Percentiles rank a stretch among this genome's conserved stretches.
Evolutionary conservation across 371 early-diverging fungal species (phyloP).

Genomic region (Mortierella sp.): DNA sequence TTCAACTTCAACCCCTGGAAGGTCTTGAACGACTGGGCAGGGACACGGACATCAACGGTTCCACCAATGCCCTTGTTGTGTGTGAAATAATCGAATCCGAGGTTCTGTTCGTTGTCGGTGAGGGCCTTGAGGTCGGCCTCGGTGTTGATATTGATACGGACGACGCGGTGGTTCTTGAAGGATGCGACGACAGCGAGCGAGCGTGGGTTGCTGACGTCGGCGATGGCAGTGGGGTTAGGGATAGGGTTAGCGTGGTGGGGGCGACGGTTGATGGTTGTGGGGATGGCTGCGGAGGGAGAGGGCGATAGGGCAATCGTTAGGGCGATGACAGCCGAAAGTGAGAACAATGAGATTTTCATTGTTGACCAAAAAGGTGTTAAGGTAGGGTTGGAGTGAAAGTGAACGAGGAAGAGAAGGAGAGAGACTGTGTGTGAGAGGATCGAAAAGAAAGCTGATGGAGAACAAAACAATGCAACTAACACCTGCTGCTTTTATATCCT

Average conservation of each 20-base stretch:
- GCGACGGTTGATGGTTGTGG: conserved; percentile 10
- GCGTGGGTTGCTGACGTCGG: neutral
- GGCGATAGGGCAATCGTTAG: conserved; percentile 13
- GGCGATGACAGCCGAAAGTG: conserved; percentile 39
- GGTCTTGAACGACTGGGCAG: conserved; percentile 30
- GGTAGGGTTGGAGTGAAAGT: neutral
- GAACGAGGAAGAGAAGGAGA: neutral
- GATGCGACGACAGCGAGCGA: neutral
- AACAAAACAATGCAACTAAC: neutral
- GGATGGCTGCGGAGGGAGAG: conserved; percentile 10
- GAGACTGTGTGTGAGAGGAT: neutral
- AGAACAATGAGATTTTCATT: conserved; percentile 36
- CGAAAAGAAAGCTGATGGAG: neutral
- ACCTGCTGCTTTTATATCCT: too few relatives aligned
- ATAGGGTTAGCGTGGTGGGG: neutral
- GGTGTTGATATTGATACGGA: conserved; percentile 42
- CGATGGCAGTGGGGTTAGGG: neutral
- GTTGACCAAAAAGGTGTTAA: neutral
- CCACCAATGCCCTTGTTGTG: conserved; percentile 52
- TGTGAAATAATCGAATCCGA: conserved; percentile 48
- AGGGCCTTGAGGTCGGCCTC: conserved; percentile 36
- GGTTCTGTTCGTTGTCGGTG: conserved; percentile 27
- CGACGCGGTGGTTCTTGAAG: conserved; percentile 33
- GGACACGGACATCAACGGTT: conserved; percentile 38
- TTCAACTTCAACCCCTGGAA: conserved; percentile 32